Evolutionary conservation across 306 rosid species (phyloP).

Genomic region (Casuarina equisetifolia): DNA sequence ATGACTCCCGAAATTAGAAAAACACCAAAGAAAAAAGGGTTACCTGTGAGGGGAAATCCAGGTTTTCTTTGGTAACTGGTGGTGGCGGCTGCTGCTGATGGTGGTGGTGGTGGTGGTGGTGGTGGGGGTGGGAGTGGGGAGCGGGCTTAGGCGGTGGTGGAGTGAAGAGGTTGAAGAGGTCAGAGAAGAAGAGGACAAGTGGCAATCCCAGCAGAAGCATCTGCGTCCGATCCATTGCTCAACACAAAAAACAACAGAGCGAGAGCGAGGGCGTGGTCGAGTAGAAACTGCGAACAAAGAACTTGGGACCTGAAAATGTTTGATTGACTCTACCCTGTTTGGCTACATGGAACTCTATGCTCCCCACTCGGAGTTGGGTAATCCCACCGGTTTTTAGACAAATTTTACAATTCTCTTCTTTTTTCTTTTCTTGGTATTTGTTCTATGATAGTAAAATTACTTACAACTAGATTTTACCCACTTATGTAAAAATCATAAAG

Average conservation of each 20-base stretch:
- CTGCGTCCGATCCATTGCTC: slow-evolving; percentile 62
- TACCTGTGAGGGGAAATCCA: slow-evolving; percentile 41
- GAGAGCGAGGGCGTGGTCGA: background rate
- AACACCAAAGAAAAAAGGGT: slow-evolving; percentile 22
- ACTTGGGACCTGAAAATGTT: background rate
- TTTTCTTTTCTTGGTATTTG: too few species aligned
- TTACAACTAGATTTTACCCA: too few species aligned
- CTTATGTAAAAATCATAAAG: too few species aligned
- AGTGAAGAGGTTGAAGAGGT: slow-evolving; percentile 50
- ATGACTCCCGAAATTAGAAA: slow-evolving; percentile 16
- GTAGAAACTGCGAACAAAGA: background rate
- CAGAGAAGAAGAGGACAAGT: slow-evolving; percentile 60
- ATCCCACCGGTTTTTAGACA: background rate
- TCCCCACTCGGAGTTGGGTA: background rate
- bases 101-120: slow-evolving; percentile 21
- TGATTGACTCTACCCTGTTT: background rate
- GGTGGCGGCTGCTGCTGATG: slow-evolving; percentile 28
- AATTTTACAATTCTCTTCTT: background rate
- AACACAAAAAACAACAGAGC: background rate
- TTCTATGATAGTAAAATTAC: too few species aligned
- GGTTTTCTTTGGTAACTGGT: slow-evolving; percentile 27
- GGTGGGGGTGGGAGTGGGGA: slow-evolving; percentile 26
- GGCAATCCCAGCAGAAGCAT: slow-evolving; percentile 59
- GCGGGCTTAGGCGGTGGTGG: slow-evolving; percentile 40
- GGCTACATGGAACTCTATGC: background rate